Evolutionary conservation across 805 yeast species (phyloP).

Genomic region (Blastobotrys terrestris): DNA sequence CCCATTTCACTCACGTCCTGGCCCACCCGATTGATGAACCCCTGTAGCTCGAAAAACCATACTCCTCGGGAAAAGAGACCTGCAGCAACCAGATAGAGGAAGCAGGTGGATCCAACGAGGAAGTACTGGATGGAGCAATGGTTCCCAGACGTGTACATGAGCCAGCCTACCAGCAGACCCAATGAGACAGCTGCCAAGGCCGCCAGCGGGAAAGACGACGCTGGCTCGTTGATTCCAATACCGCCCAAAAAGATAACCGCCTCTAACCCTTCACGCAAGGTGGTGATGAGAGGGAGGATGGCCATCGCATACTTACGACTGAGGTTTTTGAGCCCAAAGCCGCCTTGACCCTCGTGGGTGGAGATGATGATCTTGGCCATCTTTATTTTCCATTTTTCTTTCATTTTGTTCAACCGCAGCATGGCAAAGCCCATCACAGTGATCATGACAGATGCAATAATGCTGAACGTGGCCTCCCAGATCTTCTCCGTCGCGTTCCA

Average conservation of each 20-base stretch:
- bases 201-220: conserved; percentile 58
- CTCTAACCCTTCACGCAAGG: conserved; percentile 84
- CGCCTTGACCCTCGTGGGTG: conserved; percentile 21
- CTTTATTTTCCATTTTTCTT: conserved; percentile 73
- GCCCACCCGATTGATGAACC: conserved; percentile 71
- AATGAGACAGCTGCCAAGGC: conserved; percentile 49
- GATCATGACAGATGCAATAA: conserved; percentile 70
- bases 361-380: conserved; percentile 38
- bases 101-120: conserved; percentile 67
- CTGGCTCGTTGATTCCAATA: conserved; percentile 67
- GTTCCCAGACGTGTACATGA: conserved; percentile 72
- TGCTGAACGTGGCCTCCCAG: conserved; percentile 82
- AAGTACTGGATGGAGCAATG: conserved; percentile 70
- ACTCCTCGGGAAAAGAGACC: conserved; percentile 83
- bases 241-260: conserved; percentile 92
- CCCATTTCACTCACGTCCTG: conserved; percentile 84
- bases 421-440: conserved; percentile 84
- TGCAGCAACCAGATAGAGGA: conserved; percentile 77
- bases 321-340: conserved; percentile 16
- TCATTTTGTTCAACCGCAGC: conserved; percentile 71
- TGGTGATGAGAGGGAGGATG: conserved; percentile 75
- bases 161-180: conserved; percentile 59
- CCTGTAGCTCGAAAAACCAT: conserved; percentile 83
- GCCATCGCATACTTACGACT: conserved; percentile 59
- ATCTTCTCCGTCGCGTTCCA: conserved; percentile 85